Evolutionary conservation across 192 early-diverging fungal species (phyloP).

Genomic region (Lobosporangium transversale): DNA sequence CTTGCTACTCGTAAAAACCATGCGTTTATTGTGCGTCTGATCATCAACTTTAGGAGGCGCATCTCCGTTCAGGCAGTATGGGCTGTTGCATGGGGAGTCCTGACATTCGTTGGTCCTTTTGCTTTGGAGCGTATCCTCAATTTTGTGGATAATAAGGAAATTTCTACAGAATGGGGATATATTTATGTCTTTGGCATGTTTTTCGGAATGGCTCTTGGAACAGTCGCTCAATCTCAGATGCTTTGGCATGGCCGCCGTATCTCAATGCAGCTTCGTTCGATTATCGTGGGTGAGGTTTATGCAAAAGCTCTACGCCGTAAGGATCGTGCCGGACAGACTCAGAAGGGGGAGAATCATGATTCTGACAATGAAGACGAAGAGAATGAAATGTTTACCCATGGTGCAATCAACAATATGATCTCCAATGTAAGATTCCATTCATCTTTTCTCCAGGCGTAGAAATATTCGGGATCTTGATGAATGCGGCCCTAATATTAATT

Average conservation of each 20-base stretch:
- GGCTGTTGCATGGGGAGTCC: conserved; percentile 31
- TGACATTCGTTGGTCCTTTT: conserved; percentile 46
- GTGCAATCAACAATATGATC: conserved; percentile 53
- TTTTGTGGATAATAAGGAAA: conserved; percentile 37
- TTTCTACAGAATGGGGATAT: conserved; percentile 56
- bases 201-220: conserved; percentile 41
- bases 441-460: neutral
- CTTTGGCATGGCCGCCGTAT: conserved; percentile 53
- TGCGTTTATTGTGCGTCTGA: conserved; percentile 31
- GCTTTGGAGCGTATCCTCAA: conserved; percentile 41
- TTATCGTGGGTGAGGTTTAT: conserved; percentile 70
- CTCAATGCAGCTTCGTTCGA: conserved; percentile 56
- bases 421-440: conserved; percentile 34
- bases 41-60: conserved; percentile 46
- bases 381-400: conserved; percentile 46
- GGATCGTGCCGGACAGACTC: conserved; percentile 64
- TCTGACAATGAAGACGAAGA: conserved; percentile 49
- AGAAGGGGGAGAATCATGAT: conserved; percentile 25
- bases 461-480: too few species aligned
- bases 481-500: too few species aligned
- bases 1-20: conserved; percentile 48
- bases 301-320: conserved; percentile 69
- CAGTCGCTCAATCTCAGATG: conserved; percentile 49
- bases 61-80: conserved; percentile 39
- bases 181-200: conserved; percentile 66